Conservation (phyloP, 345 rosid genomes). For the Euphorbia tirucalli region DNA sequence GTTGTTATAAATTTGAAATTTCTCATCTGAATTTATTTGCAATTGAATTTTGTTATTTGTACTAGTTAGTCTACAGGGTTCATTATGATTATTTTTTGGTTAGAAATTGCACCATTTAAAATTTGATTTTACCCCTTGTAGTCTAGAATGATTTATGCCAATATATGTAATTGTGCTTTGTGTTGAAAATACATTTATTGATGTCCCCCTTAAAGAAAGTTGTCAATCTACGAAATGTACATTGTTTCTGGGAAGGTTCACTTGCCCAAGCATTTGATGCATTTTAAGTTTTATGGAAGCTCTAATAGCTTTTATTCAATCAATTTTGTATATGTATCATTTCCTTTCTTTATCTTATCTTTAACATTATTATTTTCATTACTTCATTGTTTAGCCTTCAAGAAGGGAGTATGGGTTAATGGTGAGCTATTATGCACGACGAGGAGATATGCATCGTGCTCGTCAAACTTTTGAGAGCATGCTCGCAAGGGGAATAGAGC, state of each 20-base stretch:
- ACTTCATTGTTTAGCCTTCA: constrained; percentile 61
- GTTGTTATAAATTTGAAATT: too few relatives aligned
- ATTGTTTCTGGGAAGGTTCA: neutral
- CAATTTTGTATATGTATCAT: neutral
- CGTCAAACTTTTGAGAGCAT: constrained; percentile 90
- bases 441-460: constrained; percentile 96
- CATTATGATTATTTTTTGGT: neutral
- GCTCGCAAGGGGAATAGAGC: constrained; percentile 89
- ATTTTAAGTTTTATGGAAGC: constrained; percentile 1
- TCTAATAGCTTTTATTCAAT: neutral
- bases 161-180: neutral
- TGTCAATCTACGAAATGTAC: neutral
- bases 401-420: constrained; percentile 93
- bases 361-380: constrained; percentile 2
- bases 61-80: neutral
- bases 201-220: neutral
- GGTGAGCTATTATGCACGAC: constrained; percentile 89
- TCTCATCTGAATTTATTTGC: neutral
- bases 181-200: neutral
- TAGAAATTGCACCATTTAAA: neutral
- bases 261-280: neutral
- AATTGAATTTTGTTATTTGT: too few relatives aligned
- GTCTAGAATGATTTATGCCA: neutral
- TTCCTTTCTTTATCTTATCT: neutral
- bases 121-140: neutral